phyloP scores from a whole-genome alignment of 176 grass and related monocot species.

The Themeda triandra region DNA sequence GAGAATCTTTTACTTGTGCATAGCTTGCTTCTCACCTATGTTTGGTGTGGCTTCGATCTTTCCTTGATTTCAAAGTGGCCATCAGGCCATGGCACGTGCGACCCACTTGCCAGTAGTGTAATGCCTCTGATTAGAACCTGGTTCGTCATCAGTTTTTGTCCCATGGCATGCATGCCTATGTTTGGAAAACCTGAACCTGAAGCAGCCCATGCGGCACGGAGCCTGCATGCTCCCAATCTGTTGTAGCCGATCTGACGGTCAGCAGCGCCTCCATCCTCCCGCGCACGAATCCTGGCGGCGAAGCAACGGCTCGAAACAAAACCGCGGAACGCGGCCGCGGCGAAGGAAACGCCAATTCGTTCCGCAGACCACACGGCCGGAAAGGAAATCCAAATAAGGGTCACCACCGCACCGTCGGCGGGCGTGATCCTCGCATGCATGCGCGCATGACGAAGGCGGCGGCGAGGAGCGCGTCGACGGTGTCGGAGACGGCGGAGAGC shows the following conservation, averaged over 20 bases:
- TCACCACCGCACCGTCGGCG: too few relatives aligned
- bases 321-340: too few relatives aligned
- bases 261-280: too few relatives aligned
- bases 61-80: neutral
- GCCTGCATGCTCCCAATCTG: too few relatives aligned
- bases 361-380: too few relatives aligned
- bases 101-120: neutral
- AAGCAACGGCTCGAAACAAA: too few relatives aligned
- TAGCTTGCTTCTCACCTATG: neutral
- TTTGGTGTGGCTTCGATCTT: neutral
- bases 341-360: neutral
- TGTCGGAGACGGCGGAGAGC: slow-evolving; percentile 6
- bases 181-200: slow-evolving; percentile 18
- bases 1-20: neutral
- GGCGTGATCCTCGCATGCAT: neutral
- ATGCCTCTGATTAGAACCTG: neutral
- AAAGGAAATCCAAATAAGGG: too few relatives aligned
- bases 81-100: neutral
- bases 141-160: neutral
- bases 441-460: slow-evolving; percentile 26
- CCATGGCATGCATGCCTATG: neutral
- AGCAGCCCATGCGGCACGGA: slow-evolving; percentile 30
- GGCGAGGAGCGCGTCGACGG: slow-evolving; percentile 22
- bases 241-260: too few relatives aligned
- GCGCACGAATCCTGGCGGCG: too few relatives aligned